Conservation (phyloP, 768 basidiomycete species). For the Erythrobasidium yunnanense region DNA sequence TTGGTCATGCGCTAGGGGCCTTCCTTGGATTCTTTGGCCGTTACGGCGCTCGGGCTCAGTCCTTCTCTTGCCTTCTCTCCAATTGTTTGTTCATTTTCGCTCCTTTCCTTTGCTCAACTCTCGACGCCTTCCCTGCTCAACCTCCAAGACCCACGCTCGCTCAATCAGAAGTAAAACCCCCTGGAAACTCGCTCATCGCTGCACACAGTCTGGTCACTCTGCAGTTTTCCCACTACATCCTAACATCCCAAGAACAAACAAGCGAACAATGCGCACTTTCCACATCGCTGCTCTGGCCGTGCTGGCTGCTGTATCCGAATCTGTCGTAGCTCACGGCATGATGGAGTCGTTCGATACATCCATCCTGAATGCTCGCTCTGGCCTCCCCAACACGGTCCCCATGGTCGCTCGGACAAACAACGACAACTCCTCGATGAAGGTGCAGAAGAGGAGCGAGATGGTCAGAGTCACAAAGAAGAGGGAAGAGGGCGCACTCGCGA, state of each 20-base stretch:
- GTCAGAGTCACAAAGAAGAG: not conserved
- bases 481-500: not conserved
- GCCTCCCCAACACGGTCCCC: constrained; percentile 5
- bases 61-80: too few species aligned
- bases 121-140: too few species aligned
- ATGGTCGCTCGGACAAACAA: not conserved
- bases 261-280: not conserved
- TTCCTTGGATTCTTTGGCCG: too few species aligned
- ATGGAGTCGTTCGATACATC: constrained; percentile 2
- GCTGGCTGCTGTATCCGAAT: not conserved
- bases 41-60: too few species aligned
- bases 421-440: not conserved
- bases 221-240: too few species aligned
- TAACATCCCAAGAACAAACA: not conserved
- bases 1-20: too few species aligned
- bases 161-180: too few species aligned
- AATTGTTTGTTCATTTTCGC: too few species aligned
- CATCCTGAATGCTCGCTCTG: constrained; percentile 5
- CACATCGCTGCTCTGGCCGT: not conserved
- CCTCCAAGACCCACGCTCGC: too few species aligned
- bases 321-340: not conserved
- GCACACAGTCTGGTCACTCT: too few species aligned
- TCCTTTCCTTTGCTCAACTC: too few species aligned
- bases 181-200: too few species aligned
- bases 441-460: not conserved